Base-by-base conservation (phyloP, 2,329 filamentous ascomycete species). In the Xylariales sp. region DNA sequence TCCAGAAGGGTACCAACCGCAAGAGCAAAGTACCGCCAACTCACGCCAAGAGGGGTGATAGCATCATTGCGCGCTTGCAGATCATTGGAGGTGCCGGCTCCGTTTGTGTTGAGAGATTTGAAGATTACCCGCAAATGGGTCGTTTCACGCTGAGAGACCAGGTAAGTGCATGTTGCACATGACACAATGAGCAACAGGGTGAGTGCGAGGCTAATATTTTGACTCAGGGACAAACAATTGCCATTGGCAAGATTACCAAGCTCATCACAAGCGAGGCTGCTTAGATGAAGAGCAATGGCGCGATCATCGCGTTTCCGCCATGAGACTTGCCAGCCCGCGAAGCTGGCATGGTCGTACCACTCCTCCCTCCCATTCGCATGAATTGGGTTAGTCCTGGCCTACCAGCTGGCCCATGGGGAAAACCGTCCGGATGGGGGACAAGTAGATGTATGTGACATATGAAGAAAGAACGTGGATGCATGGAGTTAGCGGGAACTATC, bases 171-270 rank as follows among this genome's bases (percentile, higher is more conserved):
- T 24, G 49, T 33, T 24, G n/a, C n/a, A n/a, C n/a, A n/a, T n/a
- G n/a, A n/a, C n/a, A n/a, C n/a, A n/a, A n/a, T n/a, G n/a, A n/a
- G n/a, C n/a, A n/a, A n/a, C n/a, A 56, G 55, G 20, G 47, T 56
- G 18, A 33, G 28, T 34, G 33, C 39, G 18, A 33, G 53, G 52
- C 52, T 53, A 52, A 23, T 16, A 39, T 17, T 47, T 36, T 59
- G 18, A 15, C 13, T 38, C 57, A 97, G 83, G 93, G 93, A 54
- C 91, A 97, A 85, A 98, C 93, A 0, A 96, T 98, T 70, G 93
- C 93, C 40, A 98, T 98, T 69, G 93, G 93, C 57, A 98, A 98
- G 78, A 94, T 98, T 62, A 96, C 88, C 43, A 96, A 90, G 76
- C 77, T 98, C 47, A 72, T 80, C 53, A 67, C 57, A 6, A 62